phyloP scores from a whole-genome alignment of 345 rosid species.

The Alliaria petiolata region DNA sequence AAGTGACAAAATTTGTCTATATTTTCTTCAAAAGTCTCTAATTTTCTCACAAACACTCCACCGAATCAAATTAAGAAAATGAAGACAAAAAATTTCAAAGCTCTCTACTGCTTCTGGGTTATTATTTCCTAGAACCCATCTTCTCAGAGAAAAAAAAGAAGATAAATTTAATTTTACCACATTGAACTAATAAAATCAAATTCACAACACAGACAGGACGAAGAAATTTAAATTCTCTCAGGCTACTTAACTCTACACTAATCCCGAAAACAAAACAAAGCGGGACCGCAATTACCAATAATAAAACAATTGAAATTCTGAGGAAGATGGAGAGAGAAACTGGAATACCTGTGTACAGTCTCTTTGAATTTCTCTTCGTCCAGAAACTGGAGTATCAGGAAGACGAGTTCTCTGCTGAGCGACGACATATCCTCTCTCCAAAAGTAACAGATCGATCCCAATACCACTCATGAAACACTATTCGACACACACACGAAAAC shows the following conservation, averaged over 20 bases:
- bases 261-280: not conserved
- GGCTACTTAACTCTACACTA: not conserved
- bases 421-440: constrained; percentile 26
- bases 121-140: not conserved
- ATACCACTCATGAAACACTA: constrained; percentile 24
- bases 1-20: no score
- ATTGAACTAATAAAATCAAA: not conserved
- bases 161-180: not conserved
- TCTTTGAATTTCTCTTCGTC: constrained; percentile 42
- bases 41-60: no score
- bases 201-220: no score
- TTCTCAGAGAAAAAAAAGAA: not conserved
- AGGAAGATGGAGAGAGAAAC: not conserved
- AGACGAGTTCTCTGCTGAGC: constrained; percentile 37
- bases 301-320: not conserved
- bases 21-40: no score
- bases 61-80: not conserved
- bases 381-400: constrained; percentile 36
- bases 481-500: not conserved
- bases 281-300: not conserved
- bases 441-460: constrained; percentile 17
- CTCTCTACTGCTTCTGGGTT: not conserved
- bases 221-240: not conserved
- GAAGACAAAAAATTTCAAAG: not conserved
- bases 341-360: constrained; percentile 28